These are phyloP conservation scores for Microglena sp. DNA, from an alignment of 139 green algal genomes.

Conservation along the genomic window DNA sequence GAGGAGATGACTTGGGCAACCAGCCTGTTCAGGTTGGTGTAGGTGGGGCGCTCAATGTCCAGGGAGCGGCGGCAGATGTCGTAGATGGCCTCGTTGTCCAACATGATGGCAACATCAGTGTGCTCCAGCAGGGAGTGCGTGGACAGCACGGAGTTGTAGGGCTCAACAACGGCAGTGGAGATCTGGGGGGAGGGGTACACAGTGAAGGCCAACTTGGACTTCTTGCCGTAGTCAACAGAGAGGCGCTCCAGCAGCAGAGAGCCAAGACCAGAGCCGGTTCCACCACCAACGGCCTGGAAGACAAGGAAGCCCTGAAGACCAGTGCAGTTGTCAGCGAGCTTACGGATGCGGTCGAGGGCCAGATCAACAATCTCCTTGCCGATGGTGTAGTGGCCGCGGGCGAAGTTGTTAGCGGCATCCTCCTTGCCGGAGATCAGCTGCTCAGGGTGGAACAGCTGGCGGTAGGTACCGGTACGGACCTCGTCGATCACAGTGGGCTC, in stretches of 20 bases:
- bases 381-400: constrained; percentile 87
- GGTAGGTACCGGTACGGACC: constrained; percentile 90
- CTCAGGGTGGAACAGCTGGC: constrained; percentile 96
- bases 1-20: constrained; percentile 81
- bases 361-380: constrained; percentile 96
- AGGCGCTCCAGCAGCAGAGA: constrained; percentile 94
- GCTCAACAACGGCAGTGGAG: constrained; percentile 91
- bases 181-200: constrained; percentile 91
- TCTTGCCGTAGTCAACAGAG: constrained; percentile 99
- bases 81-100: constrained; percentile 97
- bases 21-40: constrained; percentile 53
- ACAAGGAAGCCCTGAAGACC: constrained; percentile 95
- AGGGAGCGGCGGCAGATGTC: constrained; percentile 94
- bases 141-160: constrained; percentile 95
- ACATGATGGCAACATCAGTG: constrained; percentile 93
- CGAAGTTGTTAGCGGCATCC: constrained; percentile 83
- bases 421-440: constrained; percentile 97
- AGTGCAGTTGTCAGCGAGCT: constrained; percentile 91
- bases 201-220: constrained; percentile 98
- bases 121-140: constrained; percentile 96
- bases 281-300: constrained; percentile 93
- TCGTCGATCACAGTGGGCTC: constrained; percentile 95
- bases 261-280: constrained; percentile 90
- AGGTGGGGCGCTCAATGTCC: constrained; percentile 80
- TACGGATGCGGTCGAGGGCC: constrained; percentile 74